phyloP scores from a whole-genome alignment of 257 asterid species.

The Leptodermis oblonga region DNA sequence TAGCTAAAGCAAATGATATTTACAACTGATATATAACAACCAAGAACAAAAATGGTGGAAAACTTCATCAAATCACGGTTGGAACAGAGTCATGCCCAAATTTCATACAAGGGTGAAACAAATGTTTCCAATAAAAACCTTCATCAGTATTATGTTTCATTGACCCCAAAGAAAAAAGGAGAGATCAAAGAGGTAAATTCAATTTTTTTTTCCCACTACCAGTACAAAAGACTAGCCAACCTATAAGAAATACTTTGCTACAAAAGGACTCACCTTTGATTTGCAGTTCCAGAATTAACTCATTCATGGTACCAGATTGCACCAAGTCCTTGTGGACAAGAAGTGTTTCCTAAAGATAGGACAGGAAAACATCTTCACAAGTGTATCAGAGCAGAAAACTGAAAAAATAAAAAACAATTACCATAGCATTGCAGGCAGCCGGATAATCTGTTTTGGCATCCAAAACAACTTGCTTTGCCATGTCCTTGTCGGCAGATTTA shows the following conservation, averaged over 20 bases:
- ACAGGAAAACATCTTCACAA: constrained; percentile 1
- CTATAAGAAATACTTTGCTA: not conserved
- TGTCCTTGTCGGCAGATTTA: constrained; percentile 64
- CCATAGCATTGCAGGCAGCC: constrained; percentile 91
- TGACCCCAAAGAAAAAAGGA: not conserved
- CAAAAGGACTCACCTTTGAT: constrained; percentile 39
- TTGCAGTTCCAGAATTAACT: constrained; percentile 59
- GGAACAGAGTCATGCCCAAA: not conserved
- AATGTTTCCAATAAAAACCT: too few relatives aligned
- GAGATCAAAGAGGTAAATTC: not conserved
- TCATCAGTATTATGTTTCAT: not conserved
- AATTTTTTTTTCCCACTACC: not conserved
- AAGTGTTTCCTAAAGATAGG: constrained; percentile 58
- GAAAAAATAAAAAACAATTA: constrained; percentile 17
- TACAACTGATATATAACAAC: not conserved
- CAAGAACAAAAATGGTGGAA: not conserved
- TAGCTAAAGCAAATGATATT: not conserved
- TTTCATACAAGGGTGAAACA: not conserved
- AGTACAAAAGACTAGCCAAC: not conserved
- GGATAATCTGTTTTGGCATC: constrained; percentile 86
- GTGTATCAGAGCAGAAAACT: not conserved
- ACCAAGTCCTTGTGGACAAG: constrained; percentile 63
- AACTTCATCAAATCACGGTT: too few relatives aligned
- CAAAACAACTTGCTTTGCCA: constrained; percentile 56
- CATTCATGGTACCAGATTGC: constrained; percentile 44